Conservation (phyloP, 2,329 filamentous ascomycete genomes). For the Cladophialophora yegresii region DNA sequence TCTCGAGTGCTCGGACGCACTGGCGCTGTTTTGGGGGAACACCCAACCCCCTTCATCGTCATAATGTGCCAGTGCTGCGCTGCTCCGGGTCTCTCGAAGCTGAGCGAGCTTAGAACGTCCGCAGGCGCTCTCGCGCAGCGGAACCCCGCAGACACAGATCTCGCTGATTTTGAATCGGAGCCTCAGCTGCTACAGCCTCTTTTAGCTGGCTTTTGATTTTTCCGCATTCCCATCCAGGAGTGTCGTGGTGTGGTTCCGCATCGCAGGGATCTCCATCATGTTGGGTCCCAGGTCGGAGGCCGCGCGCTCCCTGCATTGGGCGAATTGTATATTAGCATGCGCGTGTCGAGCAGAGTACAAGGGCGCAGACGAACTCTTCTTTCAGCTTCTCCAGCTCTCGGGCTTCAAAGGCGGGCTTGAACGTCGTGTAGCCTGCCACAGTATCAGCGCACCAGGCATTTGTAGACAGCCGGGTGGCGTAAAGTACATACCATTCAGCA, state of each 20-base stretch:
- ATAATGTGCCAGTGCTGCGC: not conserved
- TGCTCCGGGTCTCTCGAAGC: not conserved
- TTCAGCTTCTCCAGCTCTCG: conserved; percentile 41
- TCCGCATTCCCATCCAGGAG: not conserved
- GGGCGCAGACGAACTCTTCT: conserved; percentile 21
- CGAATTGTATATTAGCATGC: not conserved
- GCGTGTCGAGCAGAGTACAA: not conserved
- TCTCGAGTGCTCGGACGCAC: no score
- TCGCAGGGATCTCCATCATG: conserved; percentile 30
- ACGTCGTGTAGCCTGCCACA: conserved; percentile 47
- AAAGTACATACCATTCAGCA: conserved; percentile 46
- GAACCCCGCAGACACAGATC: not conserved
- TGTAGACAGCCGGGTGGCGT: not conserved
- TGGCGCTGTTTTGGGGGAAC: not conserved
- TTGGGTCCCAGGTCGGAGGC: conserved; percentile 30
- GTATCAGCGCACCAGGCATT: conserved; percentile 20
- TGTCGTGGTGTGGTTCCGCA: not conserved
- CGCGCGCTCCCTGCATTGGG: conserved; percentile 18
- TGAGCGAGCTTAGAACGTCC: not conserved
- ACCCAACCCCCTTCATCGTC: not conserved
- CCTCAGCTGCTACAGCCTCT: not conserved
- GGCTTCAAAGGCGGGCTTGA: conserved; percentile 47
- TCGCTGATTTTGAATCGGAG: not conserved
- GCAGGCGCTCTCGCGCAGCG: not conserved
- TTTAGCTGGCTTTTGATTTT: not conserved